phyloP scores from a whole-genome alignment of 306 rosid genomes.

The Elaeagnus macrophylla region DNA sequence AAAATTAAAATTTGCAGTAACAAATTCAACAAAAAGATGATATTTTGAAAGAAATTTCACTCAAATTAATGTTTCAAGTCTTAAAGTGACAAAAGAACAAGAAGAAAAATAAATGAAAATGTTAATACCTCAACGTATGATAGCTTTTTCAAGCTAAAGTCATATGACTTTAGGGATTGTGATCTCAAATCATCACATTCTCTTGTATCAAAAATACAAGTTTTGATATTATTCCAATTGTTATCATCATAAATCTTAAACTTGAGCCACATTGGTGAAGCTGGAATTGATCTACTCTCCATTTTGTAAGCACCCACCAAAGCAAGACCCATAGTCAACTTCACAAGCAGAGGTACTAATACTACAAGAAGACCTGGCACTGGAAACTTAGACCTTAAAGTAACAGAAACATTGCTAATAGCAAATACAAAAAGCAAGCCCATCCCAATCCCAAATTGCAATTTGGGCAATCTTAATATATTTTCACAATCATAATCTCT shows the following conservation, averaged over 20 bases:
- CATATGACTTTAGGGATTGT: conserved; percentile 18
- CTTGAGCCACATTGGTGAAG: conserved; percentile 26
- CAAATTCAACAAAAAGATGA: too few species aligned
- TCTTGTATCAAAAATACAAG: conserved; percentile 18
- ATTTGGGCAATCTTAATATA: conserved; percentile 8
- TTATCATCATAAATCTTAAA: conserved; percentile 1
- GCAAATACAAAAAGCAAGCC: conserved; percentile 8
- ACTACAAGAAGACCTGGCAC: conserved; percentile 17
- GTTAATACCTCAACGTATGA: conserved; percentile 20
- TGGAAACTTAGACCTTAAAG: conserved; percentile 9
- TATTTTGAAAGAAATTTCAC: too few species aligned
- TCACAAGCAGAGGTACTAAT: conserved; percentile 16
- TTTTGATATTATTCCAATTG: conserved; percentile 17
- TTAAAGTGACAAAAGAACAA: too few species aligned
- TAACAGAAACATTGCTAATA: conserved; percentile 14
- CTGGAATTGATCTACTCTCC: conserved; percentile 17
- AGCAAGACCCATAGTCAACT: conserved; percentile 20
- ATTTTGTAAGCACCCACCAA: conserved; percentile 15
- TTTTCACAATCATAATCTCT: conserved; percentile 19
- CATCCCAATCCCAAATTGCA: conserved; percentile 13
- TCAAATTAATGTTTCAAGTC: too few species aligned
- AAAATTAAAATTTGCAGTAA: too few species aligned
- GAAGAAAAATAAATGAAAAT: too few species aligned
- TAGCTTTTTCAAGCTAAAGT: conserved; percentile 7
- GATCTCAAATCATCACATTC: conserved; percentile 15